phyloP scores from a whole-genome alignment of 2,329 filamentous ascomycete genomes.

The Exophiala calicioides region DNA sequence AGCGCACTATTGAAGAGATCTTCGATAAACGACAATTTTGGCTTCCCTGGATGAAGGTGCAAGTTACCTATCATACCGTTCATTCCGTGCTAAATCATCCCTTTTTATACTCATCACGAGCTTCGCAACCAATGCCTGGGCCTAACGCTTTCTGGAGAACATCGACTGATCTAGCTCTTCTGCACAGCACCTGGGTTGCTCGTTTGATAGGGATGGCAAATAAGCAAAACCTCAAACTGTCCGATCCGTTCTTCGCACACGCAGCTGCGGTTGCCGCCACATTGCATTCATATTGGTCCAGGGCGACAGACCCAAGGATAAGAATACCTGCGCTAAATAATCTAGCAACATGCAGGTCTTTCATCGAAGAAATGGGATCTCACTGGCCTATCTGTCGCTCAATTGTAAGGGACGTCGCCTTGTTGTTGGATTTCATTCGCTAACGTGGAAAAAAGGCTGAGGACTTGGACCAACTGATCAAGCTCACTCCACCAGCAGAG shows the following conservation, averaged over 20 bases:
- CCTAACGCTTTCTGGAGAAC: slow-evolving; percentile 58
- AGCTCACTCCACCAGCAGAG: slow-evolving; percentile 52
- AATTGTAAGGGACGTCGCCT: slow-evolving; percentile 41
- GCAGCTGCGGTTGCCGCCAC: slow-evolving; percentile 55
- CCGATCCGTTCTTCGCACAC: slow-evolving; percentile 56
- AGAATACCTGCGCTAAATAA: slow-evolving; percentile 49
- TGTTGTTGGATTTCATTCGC: neutral
- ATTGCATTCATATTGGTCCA: slow-evolving; percentile 57
- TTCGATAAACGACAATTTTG: slow-evolving; percentile 43
- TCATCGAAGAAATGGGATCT: slow-evolving; percentile 16
- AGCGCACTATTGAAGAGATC: slow-evolving; percentile 24
- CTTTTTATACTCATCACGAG: slow-evolving; percentile 27
- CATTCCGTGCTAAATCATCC: slow-evolving; percentile 38
- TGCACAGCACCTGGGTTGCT: slow-evolving; percentile 58
- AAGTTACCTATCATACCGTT: slow-evolving; percentile 37
- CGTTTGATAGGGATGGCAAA: slow-evolving; percentile 57
- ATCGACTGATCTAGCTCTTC: slow-evolving; percentile 53
- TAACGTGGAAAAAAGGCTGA: slow-evolving; percentile 43
- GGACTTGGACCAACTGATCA: slow-evolving; percentile 52
- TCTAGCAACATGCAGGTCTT: slow-evolving; percentile 50
- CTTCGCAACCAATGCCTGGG: slow-evolving; percentile 42
- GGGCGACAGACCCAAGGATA: slow-evolving; percentile 36
- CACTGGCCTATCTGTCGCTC: slow-evolving; percentile 48
- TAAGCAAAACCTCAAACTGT: slow-evolving; percentile 52
- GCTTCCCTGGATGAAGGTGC: slow-evolving; percentile 38